These are phyloP conservation scores for Zygosaccharomyces pseudorouxii DNA, from an alignment of 805 yeast genomes.

Conservation along the genomic window DNA sequence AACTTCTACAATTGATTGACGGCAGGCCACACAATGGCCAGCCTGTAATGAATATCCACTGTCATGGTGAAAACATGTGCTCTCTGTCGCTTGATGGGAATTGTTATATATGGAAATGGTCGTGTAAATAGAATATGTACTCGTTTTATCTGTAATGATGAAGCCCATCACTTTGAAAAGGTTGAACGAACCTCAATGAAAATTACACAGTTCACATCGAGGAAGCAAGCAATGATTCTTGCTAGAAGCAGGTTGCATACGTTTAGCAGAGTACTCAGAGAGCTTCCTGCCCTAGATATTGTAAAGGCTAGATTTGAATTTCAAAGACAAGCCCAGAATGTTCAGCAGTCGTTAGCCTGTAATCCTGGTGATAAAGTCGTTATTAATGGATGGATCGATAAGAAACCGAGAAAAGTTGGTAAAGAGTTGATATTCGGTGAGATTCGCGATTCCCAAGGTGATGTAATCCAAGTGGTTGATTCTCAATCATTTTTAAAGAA, in stretches of 20 bases:
- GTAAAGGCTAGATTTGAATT: constrained; percentile 19
- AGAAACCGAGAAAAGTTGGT: constrained; percentile 66
- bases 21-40: constrained; percentile 13
- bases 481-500: constrained; percentile 40
- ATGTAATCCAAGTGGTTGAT: constrained; percentile 54
- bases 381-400: constrained; percentile 80
- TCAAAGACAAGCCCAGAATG: constrained; percentile 11
- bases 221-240: not conserved
- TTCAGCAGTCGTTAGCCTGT: constrained; percentile 8
- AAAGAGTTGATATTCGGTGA: constrained; percentile 64
- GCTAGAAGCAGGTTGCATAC: constrained; percentile 8
- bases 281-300: constrained; percentile 12
- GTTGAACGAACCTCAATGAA: not conserved
- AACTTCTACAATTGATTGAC: constrained; percentile 16
- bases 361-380: constrained; percentile 35
- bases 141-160: not conserved
- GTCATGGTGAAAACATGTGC: constrained; percentile 18
- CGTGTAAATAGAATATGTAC: not conserved
- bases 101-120: constrained; percentile 30
- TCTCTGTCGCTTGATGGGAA: constrained; percentile 28
- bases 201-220: not conserved
- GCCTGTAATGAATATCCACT: constrained; percentile 27
- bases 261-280: constrained; percentile 7
- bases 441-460: constrained; percentile 70
- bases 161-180: not conserved